Evolutionary conservation across 2,329 filamentous ascomycete genomes (phyloP).

Genomic region (Nannizziopsis barbatae): DNA sequence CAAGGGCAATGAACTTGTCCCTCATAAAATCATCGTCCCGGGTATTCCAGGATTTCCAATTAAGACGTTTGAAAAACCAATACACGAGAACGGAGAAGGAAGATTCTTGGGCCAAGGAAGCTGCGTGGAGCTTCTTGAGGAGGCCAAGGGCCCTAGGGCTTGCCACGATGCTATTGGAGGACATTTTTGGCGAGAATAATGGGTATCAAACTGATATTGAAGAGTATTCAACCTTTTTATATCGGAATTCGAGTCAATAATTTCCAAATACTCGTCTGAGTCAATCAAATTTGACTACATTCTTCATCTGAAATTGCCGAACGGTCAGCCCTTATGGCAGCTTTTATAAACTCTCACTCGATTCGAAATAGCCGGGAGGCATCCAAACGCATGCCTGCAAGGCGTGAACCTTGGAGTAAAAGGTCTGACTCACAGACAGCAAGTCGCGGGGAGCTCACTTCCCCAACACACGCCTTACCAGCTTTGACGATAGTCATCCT

Average conservation of each 20-base stretch:
- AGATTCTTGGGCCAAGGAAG: conserved; percentile 27
- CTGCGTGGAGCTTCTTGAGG: conserved; percentile 25
- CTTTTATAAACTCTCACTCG: too few relatives aligned
- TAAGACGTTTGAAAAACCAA: conserved; percentile 15
- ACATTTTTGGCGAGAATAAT: conserved; percentile 9
- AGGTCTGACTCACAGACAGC: too few relatives aligned
- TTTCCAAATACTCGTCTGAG: too few relatives aligned
- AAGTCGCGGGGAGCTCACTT: too few relatives aligned
- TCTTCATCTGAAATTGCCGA: too few relatives aligned
- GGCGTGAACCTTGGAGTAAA: too few relatives aligned
- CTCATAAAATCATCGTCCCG: conserved; percentile 34
- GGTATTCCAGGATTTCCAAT: conserved; percentile 11
- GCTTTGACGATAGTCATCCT: too few relatives aligned
- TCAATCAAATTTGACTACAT: too few relatives aligned
- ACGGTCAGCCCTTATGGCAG: too few relatives aligned
- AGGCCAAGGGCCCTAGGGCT: conserved; percentile 18
- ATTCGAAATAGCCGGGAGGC: too few relatives aligned
- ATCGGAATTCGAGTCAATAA: not conserved
- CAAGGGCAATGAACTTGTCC: conserved; percentile 50
- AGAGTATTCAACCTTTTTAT: not conserved
- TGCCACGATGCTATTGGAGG: conserved; percentile 12
- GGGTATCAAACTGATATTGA: not conserved
- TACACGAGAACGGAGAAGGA: conserved; percentile 18
- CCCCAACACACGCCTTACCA: too few relatives aligned
- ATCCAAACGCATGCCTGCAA: too few relatives aligned